A percentile compares a stretch with the other conserved stretches of the same genome.
Conservation (phyloP, 306 rosid genomes). For the Prunus salicina region DNA sequence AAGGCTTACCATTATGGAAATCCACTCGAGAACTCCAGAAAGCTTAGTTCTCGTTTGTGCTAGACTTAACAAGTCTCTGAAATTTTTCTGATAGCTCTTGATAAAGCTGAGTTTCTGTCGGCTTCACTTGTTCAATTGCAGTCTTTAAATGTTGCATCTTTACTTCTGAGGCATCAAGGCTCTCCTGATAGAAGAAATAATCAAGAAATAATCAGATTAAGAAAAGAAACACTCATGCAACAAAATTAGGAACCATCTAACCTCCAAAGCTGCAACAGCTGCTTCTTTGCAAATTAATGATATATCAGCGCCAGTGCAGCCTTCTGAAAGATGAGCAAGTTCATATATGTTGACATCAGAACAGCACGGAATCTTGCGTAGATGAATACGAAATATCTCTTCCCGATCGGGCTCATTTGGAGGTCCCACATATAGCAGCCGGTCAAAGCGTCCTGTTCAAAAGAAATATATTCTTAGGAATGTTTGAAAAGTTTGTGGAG, state of each 20-base stretch:
- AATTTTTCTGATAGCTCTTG: conserved; percentile 60
- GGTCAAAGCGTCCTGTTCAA: conserved; percentile 85
- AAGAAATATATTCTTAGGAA: conserved; percentile 4
- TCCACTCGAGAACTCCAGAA: conserved; percentile 21
- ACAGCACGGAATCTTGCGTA: conserved; percentile 65
- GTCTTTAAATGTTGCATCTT: conserved; percentile 67
- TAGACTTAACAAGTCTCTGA: conserved; percentile 61
- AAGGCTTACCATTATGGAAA: conserved; percentile 43
- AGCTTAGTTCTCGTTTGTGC: conserved; percentile 33
- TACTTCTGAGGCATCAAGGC: conserved; percentile 57
- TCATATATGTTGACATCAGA: conserved; percentile 58
- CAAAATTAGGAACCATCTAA: conserved; percentile 30
- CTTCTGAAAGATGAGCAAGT: conserved; percentile 60
- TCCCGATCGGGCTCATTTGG: conserved; percentile 76
- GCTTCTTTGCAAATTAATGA: conserved; percentile 81
- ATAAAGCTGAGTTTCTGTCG: conserved; percentile 61
- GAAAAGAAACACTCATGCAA: conserved; percentile 5
- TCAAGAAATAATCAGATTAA: conserved; percentile 13
- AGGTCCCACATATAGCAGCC: conserved; percentile 82
- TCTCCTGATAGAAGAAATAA: conserved; percentile 49
- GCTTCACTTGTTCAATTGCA: conserved; percentile 60
- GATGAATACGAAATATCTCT: conserved; percentile 78
- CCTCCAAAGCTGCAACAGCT: conserved; percentile 80
- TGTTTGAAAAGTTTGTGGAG: not conserved
- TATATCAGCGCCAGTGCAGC: conserved; percentile 88